Base-by-base conservation (phyloP, 2,329 filamentous ascomycete genomes). In the Nothomitra cinnamomea region DNA sequence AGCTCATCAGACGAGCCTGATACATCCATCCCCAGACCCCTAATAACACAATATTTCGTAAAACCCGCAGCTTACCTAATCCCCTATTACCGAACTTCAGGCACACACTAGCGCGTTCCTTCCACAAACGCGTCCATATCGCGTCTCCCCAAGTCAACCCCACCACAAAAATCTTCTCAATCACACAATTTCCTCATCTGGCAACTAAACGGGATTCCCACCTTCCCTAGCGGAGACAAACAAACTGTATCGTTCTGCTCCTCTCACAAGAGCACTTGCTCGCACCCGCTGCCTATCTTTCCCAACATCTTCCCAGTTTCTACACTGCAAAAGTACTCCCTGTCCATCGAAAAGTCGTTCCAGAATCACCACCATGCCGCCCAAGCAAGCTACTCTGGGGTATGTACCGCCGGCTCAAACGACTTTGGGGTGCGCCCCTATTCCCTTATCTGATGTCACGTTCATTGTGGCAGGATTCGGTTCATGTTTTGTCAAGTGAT, bases 381-480 rank as follows among this genome's bases (percentile, higher is more conserved):
- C 70, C 19, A 88, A 86, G 66, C 87, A 94, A 70, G 80, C 85
- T 62, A 94, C 85, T 57, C 71, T 94, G 67, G 86, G 86, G 88
- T 94, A 92, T 71, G 87, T 90, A 58, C 82, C 79, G 69, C 71
- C 80, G 62, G 74, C 75, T 58, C 85, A 90, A 72, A 79, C 76
- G 64, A 87, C 82, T 61, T 70, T 90, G 67, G 78, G 82, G 85
- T 88, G 79, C 67, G 72, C 67, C 32, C 36, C 13, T 8, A 21
- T 25, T n/a, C 25, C 13, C 22, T 19, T 15, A 47, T 35, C 13
- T 32, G 19, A 32, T 36, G 2, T 45, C 12, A 15, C 15, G 19
- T 10, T 52, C 15, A 22, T 35, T 19, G 12, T 4, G 5, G 28
- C 10, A 10, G 28, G 10, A 10, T 32, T 32, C 5, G 19, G 12